Evolutionary conservation across 495 filamentous ascomycete genomes (phyloP), one percentile per base, ranked within the genome.

Genomic region (Saxispiralis lemnorum): DNA sequence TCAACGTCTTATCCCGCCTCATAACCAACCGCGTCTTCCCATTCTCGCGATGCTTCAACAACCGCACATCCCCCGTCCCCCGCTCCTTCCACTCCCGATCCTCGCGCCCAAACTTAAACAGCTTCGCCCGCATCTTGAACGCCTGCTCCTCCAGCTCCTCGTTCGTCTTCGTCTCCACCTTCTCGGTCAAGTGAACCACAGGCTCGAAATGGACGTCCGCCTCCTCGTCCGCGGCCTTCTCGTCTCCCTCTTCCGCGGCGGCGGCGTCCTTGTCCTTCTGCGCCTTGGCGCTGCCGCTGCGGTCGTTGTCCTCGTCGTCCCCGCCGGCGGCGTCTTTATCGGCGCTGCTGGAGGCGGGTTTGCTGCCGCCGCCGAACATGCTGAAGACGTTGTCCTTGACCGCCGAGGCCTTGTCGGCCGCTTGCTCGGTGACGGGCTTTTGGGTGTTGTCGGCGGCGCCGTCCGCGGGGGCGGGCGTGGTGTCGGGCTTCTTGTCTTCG

Each of bases 111-210:
- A 95, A 99, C 68, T 83, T 84, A 79, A 99, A 99, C 43, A 99
- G 78, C 75, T 99, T 99, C 59, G 92, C 92, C 49, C 87, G 81
- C 92, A 96, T 95, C 77, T 95, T 96, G 75, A 96, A 96, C 18
- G 71, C 66, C 67, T 94, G 82, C 68, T 95, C 86, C 69, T 99
- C 88, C 39, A 80, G 75, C 72, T 99, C 92, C 67, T 99, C 92
- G 64, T 95, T 89, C 64, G 89, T 96, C 73, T 93, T 93, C 55
- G 76, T 80, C 58, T 94, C 86, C 41, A 96, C 80, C 68, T 89
- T 86, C 71, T 96, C 83, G 38, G 86, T 93, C 56, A 99, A 71
- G 62, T 72, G 83, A 58, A 92, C 81, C 48, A 97, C 83, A 42
- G 89, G 89, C 68, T 94, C 84, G 67, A 96, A 97, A 66, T 96